phyloP scores from a whole-genome alignment of 441 rosid species.

The Aquilaria agallochum region DNA sequence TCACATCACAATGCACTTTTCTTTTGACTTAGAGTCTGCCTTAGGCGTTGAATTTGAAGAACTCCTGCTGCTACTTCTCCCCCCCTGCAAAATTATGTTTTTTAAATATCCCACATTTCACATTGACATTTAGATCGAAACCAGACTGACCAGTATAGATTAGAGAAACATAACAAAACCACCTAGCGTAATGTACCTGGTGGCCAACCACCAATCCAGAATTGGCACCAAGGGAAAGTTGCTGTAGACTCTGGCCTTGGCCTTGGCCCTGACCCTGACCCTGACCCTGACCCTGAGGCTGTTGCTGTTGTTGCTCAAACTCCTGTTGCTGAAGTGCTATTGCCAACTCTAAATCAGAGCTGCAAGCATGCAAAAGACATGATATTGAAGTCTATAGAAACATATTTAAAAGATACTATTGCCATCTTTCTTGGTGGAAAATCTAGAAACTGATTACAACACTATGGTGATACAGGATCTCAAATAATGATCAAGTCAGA shows the following conservation, averaged over 20 bases:
- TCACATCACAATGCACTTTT: conserved; percentile 88
- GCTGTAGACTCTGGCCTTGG: conserved; percentile 54
- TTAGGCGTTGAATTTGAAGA: conserved; percentile 44
- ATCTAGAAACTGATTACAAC: too few species aligned
- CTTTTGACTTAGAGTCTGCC: conserved; percentile 71
- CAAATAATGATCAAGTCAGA: too few species aligned
- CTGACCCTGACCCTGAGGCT: conserved; percentile 51
- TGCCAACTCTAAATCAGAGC: conserved; percentile 93
- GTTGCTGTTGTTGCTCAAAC: conserved; percentile 81
- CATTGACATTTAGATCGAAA: too few species aligned
- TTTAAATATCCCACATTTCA: too few species aligned
- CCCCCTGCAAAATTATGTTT: conserved; percentile 42
- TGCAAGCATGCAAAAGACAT: conserved; percentile 26
- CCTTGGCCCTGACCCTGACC: conserved; percentile 41
- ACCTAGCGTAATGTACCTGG: conserved; percentile 46
- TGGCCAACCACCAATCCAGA: conserved; percentile 86
- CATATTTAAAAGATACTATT: neutral
- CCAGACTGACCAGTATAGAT: too few species aligned
- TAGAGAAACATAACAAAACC: neutral
- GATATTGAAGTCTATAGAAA: neutral
- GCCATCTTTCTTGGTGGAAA: too few species aligned
- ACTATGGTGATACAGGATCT: too few species aligned
- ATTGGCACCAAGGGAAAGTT: conserved; percentile 36
- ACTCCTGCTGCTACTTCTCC: conserved; percentile 48
- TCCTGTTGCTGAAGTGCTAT: conserved; percentile 97